A percentile compares a stretch with the other conserved stretches of the same genome.
phyloP scores from a whole-genome alignment of 108 stramenopile genomes.

The Nitzschia sp. region DNA sequence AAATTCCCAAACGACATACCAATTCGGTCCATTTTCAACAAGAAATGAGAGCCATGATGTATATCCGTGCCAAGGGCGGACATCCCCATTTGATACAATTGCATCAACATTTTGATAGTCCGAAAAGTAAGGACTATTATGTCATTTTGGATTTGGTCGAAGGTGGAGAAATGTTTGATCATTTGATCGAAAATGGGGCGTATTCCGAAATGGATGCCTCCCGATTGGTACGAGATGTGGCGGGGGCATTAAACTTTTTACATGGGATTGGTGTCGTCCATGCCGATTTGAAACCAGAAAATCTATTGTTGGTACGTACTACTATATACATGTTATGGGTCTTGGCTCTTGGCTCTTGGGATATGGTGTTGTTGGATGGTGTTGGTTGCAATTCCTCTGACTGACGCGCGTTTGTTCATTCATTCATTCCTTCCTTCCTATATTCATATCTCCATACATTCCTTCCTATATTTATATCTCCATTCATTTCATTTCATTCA shows the following conservation, averaged over 20 bases:
- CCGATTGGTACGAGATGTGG: conserved; percentile 69
- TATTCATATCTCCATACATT: no score
- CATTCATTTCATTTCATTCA: no score
- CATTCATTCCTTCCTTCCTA: no score
- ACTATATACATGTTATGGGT: no score
- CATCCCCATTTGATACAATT: conserved; percentile 83
- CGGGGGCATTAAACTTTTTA: conserved; percentile 65
- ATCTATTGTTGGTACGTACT: conserved; percentile 83
- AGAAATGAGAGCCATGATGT: conserved; percentile 72
- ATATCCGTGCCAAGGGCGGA: conserved; percentile 60
- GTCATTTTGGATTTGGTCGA: conserved; percentile 77
- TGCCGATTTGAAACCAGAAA: conserved; percentile 87
- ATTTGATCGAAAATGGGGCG: conserved; percentile 78
- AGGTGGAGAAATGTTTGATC: conserved; percentile 90
- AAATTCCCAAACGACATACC: conserved; percentile 69
- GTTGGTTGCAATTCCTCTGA: no score
- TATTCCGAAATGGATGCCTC: conserved; percentile 85
- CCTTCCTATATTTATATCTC: no score
- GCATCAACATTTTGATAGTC: conserved; percentile 68
- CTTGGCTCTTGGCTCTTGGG: no score
- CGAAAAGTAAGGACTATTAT: conserved; percentile 51
- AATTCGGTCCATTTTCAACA: conserved; percentile 57
- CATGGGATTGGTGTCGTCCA: conserved; percentile 83
- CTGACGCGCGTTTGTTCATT: no score
- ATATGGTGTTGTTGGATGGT: no score